Evolutionary conservation across 257 asterid genomes (phyloP), one percentile per base, ranked within the genome.

Genomic region (Solanum lignicaule): DNA sequence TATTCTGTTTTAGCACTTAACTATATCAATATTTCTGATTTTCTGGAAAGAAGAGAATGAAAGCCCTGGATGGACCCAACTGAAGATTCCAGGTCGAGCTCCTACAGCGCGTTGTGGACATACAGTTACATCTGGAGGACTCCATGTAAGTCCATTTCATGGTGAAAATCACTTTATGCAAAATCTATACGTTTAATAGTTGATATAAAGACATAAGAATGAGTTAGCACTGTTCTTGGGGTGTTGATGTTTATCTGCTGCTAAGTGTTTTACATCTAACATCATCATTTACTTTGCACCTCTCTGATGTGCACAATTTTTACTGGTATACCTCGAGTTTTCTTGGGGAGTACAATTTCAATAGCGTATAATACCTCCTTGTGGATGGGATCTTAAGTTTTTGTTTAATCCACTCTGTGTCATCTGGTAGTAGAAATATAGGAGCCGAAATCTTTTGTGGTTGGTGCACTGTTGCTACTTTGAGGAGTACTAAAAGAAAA

Each of bases 71-170:
- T 97, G 99, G 99, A 95, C 99, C 87, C 99, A 97, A 88, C 78
- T 97, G 92, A 95, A 95, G 94, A 97, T 97, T 93, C 99, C 99
- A 21, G 99, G 99, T 76, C 98, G 95, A 93, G 94, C 99, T 90
- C 99, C 99, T 88, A 92, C 98, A 58, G 92, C 99, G 68, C 95
- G 96, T 31, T 97, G 99, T 87, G 99, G 99, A 88, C 98, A 97
- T 93, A 95, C 99, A 60, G 92, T 95, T 74, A 90, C 99, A 88
- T 97, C 98, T 90, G 99, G 98, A 91, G 99, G 99, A 84, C 94
- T 93, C 88, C 62, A 92, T 46, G 99, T 97, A 97, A 93, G 81
- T 73, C 76, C 87, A 87, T 86, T 83, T 86, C 82, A 21, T 76
- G 83, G 83, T 6, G 43, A 43, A 68, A 76, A 35, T 41, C 66